Conservation (phyloP, 2,329 filamentous ascomycete species). For the Acrocalymma vagum region DNA sequence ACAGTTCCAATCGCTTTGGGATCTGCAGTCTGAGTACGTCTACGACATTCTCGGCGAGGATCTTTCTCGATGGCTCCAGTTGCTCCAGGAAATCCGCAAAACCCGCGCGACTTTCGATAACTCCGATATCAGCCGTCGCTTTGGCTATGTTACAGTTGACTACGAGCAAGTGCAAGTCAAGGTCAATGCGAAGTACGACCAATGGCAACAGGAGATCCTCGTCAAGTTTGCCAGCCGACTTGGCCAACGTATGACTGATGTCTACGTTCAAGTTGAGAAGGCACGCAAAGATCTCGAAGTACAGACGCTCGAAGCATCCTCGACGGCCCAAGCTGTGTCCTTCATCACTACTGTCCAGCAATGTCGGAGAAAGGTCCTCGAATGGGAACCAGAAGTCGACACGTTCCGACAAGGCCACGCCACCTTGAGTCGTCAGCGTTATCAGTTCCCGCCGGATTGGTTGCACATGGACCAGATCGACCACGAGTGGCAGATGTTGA, state of each 20-base stretch:
- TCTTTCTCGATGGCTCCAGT: constrained; percentile 89
- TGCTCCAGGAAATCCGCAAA: constrained; percentile 96
- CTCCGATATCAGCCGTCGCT: constrained; percentile 89
- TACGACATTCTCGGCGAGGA: constrained; percentile 92
- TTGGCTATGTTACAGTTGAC: constrained; percentile 94
- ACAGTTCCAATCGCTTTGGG: constrained; percentile 98
- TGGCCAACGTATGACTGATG: constrained; percentile 88
- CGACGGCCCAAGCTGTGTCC: constrained; percentile 94
- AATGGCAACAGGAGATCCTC: constrained; percentile 98
- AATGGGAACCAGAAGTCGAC: constrained; percentile 95
- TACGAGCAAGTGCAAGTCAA: constrained; percentile 99
- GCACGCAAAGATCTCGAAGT: constrained; percentile 89
- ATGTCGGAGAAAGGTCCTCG: constrained; percentile 90
- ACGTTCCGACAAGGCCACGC: constrained; percentile 96
- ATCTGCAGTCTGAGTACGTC: constrained; percentile 93
- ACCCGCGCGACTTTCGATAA: constrained; percentile 97
- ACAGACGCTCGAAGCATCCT: constrained; percentile 91
- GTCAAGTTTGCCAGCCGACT: constrained; percentile 91
- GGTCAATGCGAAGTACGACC: constrained; percentile 98
- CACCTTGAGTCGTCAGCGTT: constrained; percentile 87
- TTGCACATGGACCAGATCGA: constrained; percentile 95
- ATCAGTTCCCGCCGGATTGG: constrained; percentile 94
- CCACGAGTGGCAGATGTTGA: constrained; percentile 92
- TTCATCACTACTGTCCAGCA: constrained; percentile 99
- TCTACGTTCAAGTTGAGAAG: constrained; percentile 90